Base-by-base conservation (phyloP, 2,329 filamentous ascomycete species). In the Cladosporium austrohemisphaericum region DNA sequence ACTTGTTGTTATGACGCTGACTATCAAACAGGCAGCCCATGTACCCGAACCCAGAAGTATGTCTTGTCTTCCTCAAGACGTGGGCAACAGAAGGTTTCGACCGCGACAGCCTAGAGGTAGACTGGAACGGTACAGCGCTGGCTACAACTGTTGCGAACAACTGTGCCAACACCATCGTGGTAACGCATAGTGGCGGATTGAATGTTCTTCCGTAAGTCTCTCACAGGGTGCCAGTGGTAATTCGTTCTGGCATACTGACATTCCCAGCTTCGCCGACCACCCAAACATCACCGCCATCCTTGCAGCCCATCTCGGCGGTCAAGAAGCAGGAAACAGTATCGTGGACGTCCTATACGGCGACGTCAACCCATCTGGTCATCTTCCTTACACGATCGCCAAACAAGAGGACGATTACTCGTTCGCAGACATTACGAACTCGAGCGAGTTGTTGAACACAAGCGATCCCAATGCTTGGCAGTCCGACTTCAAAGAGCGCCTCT, bases 51-150 rank as follows among this genome's bases (percentile, higher is more conserved):
- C 46, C 46, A 5, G 46, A 49, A 22, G 37, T 41, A 8, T 73
- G 56, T 62, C 67, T 83, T n/a, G 78, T 83, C 23, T 79, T 83
- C 64, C 68, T 82, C 50, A 83, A 82, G 76, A 77, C 61, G 11
- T 76, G 66, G 62, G 72, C 73, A 0, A 62, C 65, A 2, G 74
- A 77, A 59, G 71, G 67, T 36, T 61, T 55, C n/a, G 74, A 76
- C 53, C 66, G 74, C 16, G 51, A 52, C 3, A 60, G 62, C 5
- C 61, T 76, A 4, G 60, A 67, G n/a, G 71, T 75, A 57, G 73
- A 69, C 64, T 73, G 69, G 65, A 64, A 76, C 50, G 65, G 64
- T 19, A 65, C 65, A 3, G 60, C 61, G 46, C 41, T 76, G 5
- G 73, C 76, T n/a, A 62, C 76, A 40, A 63, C 65, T 1, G 70